Base-by-base conservation (phyloP, 257 asterid genomes). In the Anisodus acutangulus region DNA sequence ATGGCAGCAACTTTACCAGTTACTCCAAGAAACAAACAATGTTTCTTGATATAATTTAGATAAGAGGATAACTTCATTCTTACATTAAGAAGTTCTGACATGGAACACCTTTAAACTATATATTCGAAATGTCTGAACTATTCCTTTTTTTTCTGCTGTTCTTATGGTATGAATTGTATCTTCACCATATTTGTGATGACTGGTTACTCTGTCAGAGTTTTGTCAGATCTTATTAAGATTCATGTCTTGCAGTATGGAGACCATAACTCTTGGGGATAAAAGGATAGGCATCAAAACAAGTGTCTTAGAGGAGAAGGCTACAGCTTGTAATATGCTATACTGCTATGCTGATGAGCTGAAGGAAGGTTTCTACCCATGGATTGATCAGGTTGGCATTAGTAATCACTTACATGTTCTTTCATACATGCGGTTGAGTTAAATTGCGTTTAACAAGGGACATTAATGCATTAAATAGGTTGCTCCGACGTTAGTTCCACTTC, bases 301-400 rank as follows among this genome's bases (percentile, higher is more conserved):
- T 68, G 97, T 97, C 85, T 91, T 97, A 7, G 99, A 97, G 91
- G 99, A 97, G 83, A 97, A 97, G 87, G 99, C 99, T 86, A 97
- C 99, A 53, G 99, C 98, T 82, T 97, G 99, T 88, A 97, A 97
- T 90, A 97, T 97, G 99, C 89, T 97, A 10, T 97, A 98, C 82
- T 97, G 99, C 91, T 97, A 97, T 89, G 99, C 98, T 17, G 98
- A 97, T 90, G 99, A 97, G 92, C 84, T 97, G 90, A 97, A 95
- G 86, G 99, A 97, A 90, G 99, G 99, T 86, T 97, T 95, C 90
- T 97, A 88, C 88, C 99, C 99, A 19, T 97, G 98, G 98, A 95
- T 97, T 54, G 99, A 97, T 90, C 98, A 97, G 98, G 99, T 96
- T 86, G 84, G 93, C 88, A 39, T 83, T 67, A 60, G 83, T 2